phyloP scores from a whole-genome alignment of 768 basidiomycete species.

The Lactarius sanguifluus region DNA sequence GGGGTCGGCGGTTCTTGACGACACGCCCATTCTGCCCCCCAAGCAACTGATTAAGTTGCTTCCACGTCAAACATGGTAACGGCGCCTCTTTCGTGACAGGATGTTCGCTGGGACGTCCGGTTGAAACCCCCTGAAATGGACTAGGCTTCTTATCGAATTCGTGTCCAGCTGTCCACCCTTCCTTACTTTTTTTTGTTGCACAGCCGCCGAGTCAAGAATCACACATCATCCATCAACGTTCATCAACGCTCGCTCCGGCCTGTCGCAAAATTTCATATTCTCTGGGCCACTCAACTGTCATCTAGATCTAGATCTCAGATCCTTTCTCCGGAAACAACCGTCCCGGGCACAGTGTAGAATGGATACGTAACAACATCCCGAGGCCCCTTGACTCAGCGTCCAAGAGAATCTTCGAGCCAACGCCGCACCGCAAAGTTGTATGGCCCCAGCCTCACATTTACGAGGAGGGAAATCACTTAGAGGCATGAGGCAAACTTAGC shows the following conservation, averaged over 20 bases:
- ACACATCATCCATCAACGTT: constrained; percentile 24
- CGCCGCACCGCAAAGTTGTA: constrained; percentile 10
- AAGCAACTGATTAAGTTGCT: constrained; percentile 29
- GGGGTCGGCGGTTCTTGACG: constrained; percentile 30
- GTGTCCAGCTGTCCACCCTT: constrained; percentile 18
- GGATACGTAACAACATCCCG: constrained; percentile 19
- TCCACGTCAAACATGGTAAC: constrained; percentile 27
- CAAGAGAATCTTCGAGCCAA: constrained; percentile 23
- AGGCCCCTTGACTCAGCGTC: constrained; percentile 18
- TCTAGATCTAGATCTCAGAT: constrained; percentile 26
- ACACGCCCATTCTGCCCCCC: constrained; percentile 20
- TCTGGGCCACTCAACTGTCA: constrained; percentile 20
- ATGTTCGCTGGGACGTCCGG: constrained; percentile 12
- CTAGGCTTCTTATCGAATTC: constrained; percentile 23
- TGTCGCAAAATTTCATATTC: constrained; percentile 25
- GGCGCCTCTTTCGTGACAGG: constrained; percentile 21
- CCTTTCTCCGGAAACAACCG: constrained; percentile 22
- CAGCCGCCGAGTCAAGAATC: constrained; percentile 24
- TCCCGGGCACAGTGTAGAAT: constrained; percentile 15
- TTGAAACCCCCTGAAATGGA: constrained; percentile 19
- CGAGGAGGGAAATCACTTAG: constrained; percentile 2
- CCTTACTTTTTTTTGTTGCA: constrained; percentile 19
- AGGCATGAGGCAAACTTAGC: constrained; percentile 17
- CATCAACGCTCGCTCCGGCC: constrained; percentile 20
- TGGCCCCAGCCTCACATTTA: no score